A percentile compares a stretch with the other conserved stretches of the same genome.
Conservation (phyloP, 23 red algal genomes). For the Gracilaria domingensis region DNA sequence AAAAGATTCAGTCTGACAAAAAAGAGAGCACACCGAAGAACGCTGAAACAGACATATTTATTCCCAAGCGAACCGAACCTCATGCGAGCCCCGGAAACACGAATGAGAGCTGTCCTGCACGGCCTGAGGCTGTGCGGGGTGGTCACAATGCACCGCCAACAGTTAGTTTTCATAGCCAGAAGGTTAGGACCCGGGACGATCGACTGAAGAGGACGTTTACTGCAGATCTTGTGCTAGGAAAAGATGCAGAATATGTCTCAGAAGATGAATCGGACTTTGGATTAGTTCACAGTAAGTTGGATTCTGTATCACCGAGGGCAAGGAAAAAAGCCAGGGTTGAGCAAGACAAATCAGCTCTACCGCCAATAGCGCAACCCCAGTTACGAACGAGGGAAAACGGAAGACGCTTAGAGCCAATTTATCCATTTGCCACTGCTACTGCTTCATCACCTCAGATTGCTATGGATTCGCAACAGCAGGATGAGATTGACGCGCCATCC, state of each 20-base stretch:
- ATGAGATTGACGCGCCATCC: not conserved
- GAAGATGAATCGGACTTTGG: not conserved
- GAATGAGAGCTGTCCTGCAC: not conserved
- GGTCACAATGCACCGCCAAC: not conserved
- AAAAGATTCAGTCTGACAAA: not conserved
- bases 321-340: constrained; percentile 4
- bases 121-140: too few species aligned
- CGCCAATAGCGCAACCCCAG: not conserved
- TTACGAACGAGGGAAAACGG: not conserved
- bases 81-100: not conserved
- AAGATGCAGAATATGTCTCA: not conserved
- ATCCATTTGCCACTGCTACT: not conserved
- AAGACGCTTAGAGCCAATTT: too few species aligned
- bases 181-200: not conserved
- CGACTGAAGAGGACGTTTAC: not conserved
- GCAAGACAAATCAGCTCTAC: not conserved
- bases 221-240: not conserved
- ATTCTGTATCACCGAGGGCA: not conserved
- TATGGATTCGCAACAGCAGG: not conserved
- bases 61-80: not conserved
- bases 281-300: not conserved
- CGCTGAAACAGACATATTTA: not conserved
- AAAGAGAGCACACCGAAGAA: not conserved
- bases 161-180: too few species aligned
- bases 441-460: not conserved